These are phyloP conservation scores for Eremothecium coryli DNA, from an alignment of 1,139 yeast species.

Conservation along the genomic window DNA sequence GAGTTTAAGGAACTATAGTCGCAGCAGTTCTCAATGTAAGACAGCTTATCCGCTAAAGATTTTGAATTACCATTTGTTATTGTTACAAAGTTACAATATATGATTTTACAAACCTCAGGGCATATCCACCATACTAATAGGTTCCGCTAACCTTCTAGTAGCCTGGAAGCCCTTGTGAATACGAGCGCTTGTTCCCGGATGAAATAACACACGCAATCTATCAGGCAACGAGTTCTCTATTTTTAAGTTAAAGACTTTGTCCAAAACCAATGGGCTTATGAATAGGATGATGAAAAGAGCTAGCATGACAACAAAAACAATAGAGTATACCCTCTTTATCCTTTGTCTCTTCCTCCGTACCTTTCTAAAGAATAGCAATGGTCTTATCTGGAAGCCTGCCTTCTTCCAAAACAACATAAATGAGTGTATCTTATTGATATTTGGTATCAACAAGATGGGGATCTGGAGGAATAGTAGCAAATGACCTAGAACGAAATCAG, in stretches of 20 bases:
- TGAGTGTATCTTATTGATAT: slow-evolving; percentile 49
- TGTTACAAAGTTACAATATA: no score
- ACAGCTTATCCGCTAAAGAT: no score
- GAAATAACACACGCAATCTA: slow-evolving; percentile 2
- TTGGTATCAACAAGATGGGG: slow-evolving; percentile 48
- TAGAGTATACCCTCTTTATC: slow-evolving; percentile 30
- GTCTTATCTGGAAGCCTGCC: slow-evolving; percentile 43
- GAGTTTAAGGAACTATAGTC: slow-evolving; percentile 25
- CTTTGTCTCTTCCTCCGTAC: slow-evolving; percentile 76
- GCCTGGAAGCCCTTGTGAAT: neutral
- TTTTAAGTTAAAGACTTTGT: slow-evolving; percentile 3
- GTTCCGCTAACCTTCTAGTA: neutral
- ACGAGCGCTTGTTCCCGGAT: neutral
- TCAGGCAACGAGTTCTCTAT: slow-evolving; percentile 2
- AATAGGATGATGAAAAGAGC: slow-evolving; percentile 30
- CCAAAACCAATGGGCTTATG: slow-evolving; percentile 33
- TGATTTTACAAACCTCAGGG: no score
- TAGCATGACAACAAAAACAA: slow-evolving; percentile 34
- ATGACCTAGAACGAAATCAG: slow-evolving; percentile 47
- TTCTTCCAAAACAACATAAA: slow-evolving; percentile 50
- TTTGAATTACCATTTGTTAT: no score
- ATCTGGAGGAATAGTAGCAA: slow-evolving; percentile 41
- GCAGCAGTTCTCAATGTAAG: no score
- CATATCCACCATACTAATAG: no score
- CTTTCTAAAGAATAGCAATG: slow-evolving; percentile 55